Evolutionary conservation across 176 grass and related monocot species (phyloP).

Genomic region (Rhynchospora tenuis): DNA sequence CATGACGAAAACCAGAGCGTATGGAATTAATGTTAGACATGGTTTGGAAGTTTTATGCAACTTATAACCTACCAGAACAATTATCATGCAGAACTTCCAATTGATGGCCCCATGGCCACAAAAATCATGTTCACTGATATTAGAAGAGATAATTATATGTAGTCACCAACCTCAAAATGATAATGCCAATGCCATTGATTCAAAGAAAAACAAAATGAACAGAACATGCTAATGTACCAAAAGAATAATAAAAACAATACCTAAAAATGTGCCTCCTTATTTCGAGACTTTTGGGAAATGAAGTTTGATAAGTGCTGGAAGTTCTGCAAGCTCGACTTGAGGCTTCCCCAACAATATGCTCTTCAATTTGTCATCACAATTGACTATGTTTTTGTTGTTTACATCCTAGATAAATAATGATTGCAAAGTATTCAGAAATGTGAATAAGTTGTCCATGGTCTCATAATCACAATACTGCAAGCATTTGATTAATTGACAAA

Average conservation of each 20-base stretch:
- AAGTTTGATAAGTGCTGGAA: constrained; percentile 59
- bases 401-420: constrained; percentile 52
- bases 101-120: neutral
- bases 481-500: neutral
- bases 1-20: neutral
- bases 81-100: neutral
- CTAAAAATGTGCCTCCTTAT: neutral
- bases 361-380: constrained; percentile 92
- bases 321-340: constrained; percentile 70
- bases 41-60: neutral
- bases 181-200: neutral
- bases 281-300: constrained; percentile 57
- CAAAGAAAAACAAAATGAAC: neutral
- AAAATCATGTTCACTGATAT: neutral
- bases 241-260: neutral
- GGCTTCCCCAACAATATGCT: constrained; percentile 57
- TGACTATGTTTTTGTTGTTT: constrained; percentile 68
- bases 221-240: neutral
- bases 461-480: neutral
- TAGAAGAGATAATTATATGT: too few relatives aligned
- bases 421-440: neutral
- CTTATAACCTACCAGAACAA: neutral
- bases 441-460: neutral
- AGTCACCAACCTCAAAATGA: neutral
- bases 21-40: neutral